Evolutionary conservation across 2,329 filamentous ascomycete species (phyloP).

Genomic region (Teratosphaeria destructans): DNA sequence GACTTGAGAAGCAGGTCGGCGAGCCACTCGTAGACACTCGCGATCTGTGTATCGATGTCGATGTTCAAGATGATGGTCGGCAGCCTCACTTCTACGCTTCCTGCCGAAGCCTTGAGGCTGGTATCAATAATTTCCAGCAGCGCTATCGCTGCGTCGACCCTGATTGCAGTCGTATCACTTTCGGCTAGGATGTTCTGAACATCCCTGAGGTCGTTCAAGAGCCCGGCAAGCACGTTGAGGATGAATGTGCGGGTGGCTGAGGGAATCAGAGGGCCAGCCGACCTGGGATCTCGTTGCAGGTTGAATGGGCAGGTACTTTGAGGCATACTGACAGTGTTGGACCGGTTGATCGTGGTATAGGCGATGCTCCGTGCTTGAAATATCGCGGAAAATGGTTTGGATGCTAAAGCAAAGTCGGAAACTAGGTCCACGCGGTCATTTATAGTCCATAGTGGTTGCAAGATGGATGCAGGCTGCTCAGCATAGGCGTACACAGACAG

Average conservation of each 20-base stretch:
- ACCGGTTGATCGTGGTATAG: too few species aligned
- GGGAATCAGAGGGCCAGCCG: background rate
- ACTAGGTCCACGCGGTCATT: background rate
- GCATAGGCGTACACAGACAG: background rate
- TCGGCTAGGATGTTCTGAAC: background rate
- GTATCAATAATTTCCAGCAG: background rate
- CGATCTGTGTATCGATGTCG: background rate
- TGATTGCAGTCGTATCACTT: background rate
- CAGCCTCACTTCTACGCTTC: background rate
- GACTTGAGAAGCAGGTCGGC: background rate
- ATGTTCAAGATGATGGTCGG: background rate
- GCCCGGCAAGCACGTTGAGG: background rate
- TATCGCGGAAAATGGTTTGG: background rate
- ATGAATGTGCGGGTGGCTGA: background rate
- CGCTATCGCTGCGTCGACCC: background rate
- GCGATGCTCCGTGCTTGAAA: background rate
- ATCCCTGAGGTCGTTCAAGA: background rate
- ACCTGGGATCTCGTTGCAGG: background rate
- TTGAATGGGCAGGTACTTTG: background rate
- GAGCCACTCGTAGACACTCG: background rate
- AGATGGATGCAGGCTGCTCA: background rate
- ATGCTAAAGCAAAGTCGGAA: background rate
- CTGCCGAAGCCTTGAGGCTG: background rate
- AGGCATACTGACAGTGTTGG: background rate
- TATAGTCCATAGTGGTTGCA: background rate